Percentiles rank a stretch among this genome's conserved stretches.
Conservation (phyloP, 1,284 basidiomycete species). For the Psilocybe mexicana region DNA sequence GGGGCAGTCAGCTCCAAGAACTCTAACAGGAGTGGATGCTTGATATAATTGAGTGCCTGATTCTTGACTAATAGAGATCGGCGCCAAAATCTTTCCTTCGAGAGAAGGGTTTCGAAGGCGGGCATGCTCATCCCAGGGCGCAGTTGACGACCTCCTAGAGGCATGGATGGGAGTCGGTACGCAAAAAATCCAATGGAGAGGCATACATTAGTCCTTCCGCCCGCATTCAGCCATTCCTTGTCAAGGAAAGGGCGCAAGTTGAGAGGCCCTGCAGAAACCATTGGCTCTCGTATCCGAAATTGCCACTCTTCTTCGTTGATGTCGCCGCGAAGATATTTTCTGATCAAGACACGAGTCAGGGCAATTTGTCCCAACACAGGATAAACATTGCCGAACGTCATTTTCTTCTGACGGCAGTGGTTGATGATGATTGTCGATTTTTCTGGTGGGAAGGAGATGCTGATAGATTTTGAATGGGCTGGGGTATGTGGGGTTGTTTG, state of each 20-base stretch:
- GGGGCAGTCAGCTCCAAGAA: conserved; percentile 34
- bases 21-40: conserved; percentile 52
- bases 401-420: conserved; percentile 39
- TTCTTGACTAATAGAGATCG: conserved; percentile 40
- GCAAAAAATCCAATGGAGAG: conserved; percentile 46
- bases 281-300: conserved; percentile 50
- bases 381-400: conserved; percentile 55
- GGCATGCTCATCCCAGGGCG: conserved; percentile 39
- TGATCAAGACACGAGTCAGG: conserved; percentile 50
- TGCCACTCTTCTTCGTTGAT: conserved; percentile 55
- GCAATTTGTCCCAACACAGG: conserved; percentile 56
- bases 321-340: conserved; percentile 46
- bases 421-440: conserved; percentile 27
- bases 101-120: conserved; percentile 41
- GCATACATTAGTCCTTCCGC: conserved; percentile 46
- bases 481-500: conserved; percentile 36
- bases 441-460: conserved; percentile 28
- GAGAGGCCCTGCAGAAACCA: conserved; percentile 48
- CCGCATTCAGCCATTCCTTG: conserved; percentile 44
- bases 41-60: conserved; percentile 35
- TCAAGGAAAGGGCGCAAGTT: conserved; percentile 56
- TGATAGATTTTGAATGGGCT: conserved; percentile 32
- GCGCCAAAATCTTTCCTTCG: conserved; percentile 45
- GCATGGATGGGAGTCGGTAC: conserved; percentile 51
- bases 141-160: conserved; percentile 37